phyloP scores from a whole-genome alignment of 140 eudicot genomes.

The Anethum foeniculum region DNA sequence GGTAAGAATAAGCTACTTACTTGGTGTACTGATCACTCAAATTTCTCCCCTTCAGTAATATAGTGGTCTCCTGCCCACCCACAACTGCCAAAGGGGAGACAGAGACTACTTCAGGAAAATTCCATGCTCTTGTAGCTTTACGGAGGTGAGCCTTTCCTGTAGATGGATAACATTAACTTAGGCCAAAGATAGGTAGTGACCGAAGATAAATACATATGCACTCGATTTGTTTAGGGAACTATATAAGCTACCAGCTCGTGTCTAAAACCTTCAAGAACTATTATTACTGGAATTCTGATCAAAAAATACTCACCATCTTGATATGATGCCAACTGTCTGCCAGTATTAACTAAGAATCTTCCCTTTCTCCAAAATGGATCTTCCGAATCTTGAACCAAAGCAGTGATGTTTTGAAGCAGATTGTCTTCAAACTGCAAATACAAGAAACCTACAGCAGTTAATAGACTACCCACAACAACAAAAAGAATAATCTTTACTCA shows the following conservation, averaged over 20 bases:
- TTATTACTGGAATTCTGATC: background rate
- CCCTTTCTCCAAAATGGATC: constrained; percentile 71
- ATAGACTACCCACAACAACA: constrained; percentile 12
- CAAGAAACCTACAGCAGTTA: constrained; percentile 19
- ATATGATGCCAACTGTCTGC: constrained; percentile 64
- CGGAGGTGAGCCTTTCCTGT: constrained; percentile 63
- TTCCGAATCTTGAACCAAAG: constrained; percentile 44
- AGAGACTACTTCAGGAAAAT: constrained; percentile 61
- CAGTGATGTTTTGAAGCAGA: constrained; percentile 37
- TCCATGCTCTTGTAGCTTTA: constrained; percentile 62
- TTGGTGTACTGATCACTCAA: constrained; percentile 70
- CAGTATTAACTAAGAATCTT: constrained; percentile 65
- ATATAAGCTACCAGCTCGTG: background rate
- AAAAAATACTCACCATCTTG: constrained; percentile 50
- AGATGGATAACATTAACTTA: constrained; percentile 13
- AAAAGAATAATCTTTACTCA: background rate
- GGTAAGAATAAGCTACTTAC: constrained; percentile 29
- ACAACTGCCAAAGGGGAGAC: constrained; percentile 89
- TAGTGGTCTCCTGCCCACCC: constrained; percentile 64
- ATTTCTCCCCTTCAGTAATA: constrained; percentile 61
- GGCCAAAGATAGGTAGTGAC: background rate
- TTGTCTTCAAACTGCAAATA: constrained; percentile 69
- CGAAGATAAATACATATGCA: background rate
- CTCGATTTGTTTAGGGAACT: background rate
- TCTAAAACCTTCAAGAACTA: background rate